These are phyloP conservation scores for Phytophthora pluvialis DNA, from an alignment of 352 stramenopile genomes.

Conservation along the genomic window DNA sequence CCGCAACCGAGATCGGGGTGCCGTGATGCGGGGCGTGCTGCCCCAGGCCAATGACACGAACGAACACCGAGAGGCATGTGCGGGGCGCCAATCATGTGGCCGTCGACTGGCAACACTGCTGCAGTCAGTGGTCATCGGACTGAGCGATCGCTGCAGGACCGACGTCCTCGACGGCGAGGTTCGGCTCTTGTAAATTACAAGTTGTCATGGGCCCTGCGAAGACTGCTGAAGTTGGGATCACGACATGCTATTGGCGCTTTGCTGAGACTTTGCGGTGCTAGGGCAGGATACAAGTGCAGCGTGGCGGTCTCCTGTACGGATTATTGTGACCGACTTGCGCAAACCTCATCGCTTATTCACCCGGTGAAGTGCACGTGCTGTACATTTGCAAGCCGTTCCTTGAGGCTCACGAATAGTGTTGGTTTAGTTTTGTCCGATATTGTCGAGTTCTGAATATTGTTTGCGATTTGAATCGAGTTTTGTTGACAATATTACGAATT, in stretches of 20 bases:
- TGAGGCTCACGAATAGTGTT: too few species aligned
- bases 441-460: too few species aligned
- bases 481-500: too few species aligned
- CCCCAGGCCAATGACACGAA: slow-evolving; percentile 26
- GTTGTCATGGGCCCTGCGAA: background rate
- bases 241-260: background rate
- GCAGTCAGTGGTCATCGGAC: slow-evolving; percentile 7
- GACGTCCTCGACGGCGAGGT: too few species aligned
- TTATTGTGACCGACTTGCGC: too few species aligned
- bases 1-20: slow-evolving; percentile 31
- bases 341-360: background rate
- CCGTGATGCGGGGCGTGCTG: slow-evolving; percentile 21
- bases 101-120: slow-evolving; percentile 15
- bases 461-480: too few species aligned
- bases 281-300: background rate
- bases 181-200: too few species aligned
- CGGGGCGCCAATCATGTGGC: slow-evolving; percentile 26
- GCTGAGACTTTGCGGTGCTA: slow-evolving; percentile 1
- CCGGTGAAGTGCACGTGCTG: too few species aligned
- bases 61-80: slow-evolving; percentile 25
- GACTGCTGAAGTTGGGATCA: slow-evolving; percentile 4
- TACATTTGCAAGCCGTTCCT: too few species aligned
- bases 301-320: background rate
- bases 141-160: background rate
- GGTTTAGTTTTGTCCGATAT: too few species aligned